These are phyloP conservation scores for Chaetomium fimeti DNA, from an alignment of 495 filamentous ascomycete species.

Conservation along the genomic window DNA sequence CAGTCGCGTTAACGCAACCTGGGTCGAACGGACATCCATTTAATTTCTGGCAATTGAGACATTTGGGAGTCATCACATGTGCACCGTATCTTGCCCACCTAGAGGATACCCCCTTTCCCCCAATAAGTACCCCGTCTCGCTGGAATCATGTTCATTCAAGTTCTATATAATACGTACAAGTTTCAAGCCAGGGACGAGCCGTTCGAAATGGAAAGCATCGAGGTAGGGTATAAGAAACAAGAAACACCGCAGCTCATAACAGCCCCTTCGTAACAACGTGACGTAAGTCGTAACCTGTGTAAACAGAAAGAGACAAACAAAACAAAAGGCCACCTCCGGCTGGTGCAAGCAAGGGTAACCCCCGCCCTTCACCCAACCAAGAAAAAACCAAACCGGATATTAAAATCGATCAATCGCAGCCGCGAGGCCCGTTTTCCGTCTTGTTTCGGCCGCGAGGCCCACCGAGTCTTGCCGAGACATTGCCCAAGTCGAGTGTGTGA, in stretches of 20 bases:
- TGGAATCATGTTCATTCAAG: not conserved
- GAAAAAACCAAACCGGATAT: not conserved
- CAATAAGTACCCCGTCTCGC: not conserved
- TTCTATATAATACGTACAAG: constrained; percentile 3
- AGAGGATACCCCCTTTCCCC: not conserved
- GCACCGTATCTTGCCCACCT: no score
- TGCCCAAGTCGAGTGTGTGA: not conserved
- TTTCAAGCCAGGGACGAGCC: not conserved
- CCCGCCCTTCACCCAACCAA: not conserved
- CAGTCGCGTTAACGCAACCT: no score
- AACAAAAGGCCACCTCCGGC: not conserved
- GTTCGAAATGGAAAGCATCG: not conserved
- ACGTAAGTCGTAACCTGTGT: constrained; percentile 9
- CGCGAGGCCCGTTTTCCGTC: constrained; percentile 48
- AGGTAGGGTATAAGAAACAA: not conserved
- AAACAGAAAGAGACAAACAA: not conserved
- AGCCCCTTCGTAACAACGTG: constrained; percentile 1
- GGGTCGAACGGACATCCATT: no score
- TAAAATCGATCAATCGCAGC: constrained; percentile 23
- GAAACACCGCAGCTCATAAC: not conserved
- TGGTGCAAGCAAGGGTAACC: not conserved
- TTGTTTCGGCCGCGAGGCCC: constrained; percentile 48
- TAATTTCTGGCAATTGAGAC: no score
- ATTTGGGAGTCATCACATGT: no score
- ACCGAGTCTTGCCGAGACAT: constrained; percentile 33